Evolutionary conservation across 805 yeast species (phyloP).

Genomic region (Suhomyces sp.): DNA sequence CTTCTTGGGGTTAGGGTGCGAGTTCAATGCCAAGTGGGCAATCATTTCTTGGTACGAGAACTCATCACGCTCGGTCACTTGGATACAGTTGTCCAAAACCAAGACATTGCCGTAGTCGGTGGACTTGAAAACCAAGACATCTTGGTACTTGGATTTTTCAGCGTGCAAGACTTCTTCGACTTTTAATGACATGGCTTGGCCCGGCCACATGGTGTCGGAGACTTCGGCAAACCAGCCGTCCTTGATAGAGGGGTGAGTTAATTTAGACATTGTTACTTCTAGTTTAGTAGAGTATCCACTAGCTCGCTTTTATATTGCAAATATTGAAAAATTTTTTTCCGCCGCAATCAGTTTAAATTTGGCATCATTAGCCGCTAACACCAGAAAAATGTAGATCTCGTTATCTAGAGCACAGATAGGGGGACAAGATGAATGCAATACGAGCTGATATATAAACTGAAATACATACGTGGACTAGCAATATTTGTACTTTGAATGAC

Average conservation of each 20-base stretch:
- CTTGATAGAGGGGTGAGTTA: slow-evolving; percentile 55
- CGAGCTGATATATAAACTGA: no score
- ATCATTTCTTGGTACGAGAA: slow-evolving; percentile 98
- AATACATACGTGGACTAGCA: no score
- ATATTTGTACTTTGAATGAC: no score
- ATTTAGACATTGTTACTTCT: slow-evolving; percentile 12
- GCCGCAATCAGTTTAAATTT: neutral
- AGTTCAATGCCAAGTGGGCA: slow-evolving; percentile 85
- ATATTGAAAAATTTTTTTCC: neutral
- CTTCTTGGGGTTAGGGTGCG: slow-evolving; percentile 91
- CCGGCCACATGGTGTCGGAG: slow-evolving; percentile 97
- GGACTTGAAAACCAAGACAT: slow-evolving; percentile 87
- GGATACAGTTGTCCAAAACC: slow-evolving; percentile 92
- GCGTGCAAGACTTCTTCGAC: slow-evolving; percentile 85
- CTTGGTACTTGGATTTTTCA: slow-evolving; percentile 88
- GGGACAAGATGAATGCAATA: no score
- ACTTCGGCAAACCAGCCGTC: slow-evolving; percentile 98
- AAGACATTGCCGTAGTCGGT: slow-evolving; percentile 93
- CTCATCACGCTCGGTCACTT: slow-evolving; percentile 96
- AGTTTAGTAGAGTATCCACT: neutral
- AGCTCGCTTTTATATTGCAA: neutral
- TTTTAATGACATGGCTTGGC: slow-evolving; percentile 90
- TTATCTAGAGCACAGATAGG: no score
- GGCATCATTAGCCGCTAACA: neutral
- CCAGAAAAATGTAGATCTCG: neutral